phyloP scores from a whole-genome alignment of 2,329 filamentous ascomycete species.

The Aureobasidium subglaciale region DNA sequence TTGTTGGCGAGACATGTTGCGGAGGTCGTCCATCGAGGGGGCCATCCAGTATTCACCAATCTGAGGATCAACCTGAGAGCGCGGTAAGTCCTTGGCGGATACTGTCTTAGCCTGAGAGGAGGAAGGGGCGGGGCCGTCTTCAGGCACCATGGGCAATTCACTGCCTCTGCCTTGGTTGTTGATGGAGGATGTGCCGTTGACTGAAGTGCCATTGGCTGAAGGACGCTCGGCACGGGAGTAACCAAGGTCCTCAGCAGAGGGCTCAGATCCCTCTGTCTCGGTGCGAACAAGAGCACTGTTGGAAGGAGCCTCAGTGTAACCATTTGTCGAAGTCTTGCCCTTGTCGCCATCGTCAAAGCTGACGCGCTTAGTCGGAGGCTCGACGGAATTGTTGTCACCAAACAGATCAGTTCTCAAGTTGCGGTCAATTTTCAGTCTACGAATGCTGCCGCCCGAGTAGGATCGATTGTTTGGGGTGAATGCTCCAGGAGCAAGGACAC shows the following conservation, averaged over 20 bases:
- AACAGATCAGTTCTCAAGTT: slow-evolving; percentile 67
- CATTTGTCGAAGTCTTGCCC: slow-evolving; percentile 23
- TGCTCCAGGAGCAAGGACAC: slow-evolving; percentile 76
- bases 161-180: slow-evolving; percentile 63
- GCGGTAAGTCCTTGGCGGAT: slow-evolving; percentile 12
- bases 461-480: slow-evolving; percentile 59
- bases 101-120: not conserved
- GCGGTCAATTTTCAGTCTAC: slow-evolving; percentile 88
- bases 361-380: slow-evolving; percentile 63
- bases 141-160: slow-evolving; percentile 71
- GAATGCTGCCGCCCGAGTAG: slow-evolving; percentile 66
- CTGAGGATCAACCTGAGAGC: slow-evolving; percentile 34
- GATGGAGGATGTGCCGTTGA: slow-evolving; percentile 51
- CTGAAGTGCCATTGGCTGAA: slow-evolving; percentile 27
- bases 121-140: slow-evolving; percentile 47
- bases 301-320: slow-evolving; percentile 33
- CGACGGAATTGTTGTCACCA: slow-evolving; percentile 33
- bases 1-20: slow-evolving; percentile 71
- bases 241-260: slow-evolving; percentile 52
- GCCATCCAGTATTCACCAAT: slow-evolving; percentile 82
- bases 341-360: slow-evolving; percentile 61
- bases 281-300: slow-evolving; percentile 46
- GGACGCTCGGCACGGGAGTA: slow-evolving; percentile 48
- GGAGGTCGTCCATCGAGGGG: slow-evolving; percentile 67
- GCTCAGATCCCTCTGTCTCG: slow-evolving; percentile 44